These are phyloP conservation scores for Arthroderma sp. DNA, from an alignment of 2,329 filamentous ascomycete genomes.

Conservation along the genomic window DNA sequence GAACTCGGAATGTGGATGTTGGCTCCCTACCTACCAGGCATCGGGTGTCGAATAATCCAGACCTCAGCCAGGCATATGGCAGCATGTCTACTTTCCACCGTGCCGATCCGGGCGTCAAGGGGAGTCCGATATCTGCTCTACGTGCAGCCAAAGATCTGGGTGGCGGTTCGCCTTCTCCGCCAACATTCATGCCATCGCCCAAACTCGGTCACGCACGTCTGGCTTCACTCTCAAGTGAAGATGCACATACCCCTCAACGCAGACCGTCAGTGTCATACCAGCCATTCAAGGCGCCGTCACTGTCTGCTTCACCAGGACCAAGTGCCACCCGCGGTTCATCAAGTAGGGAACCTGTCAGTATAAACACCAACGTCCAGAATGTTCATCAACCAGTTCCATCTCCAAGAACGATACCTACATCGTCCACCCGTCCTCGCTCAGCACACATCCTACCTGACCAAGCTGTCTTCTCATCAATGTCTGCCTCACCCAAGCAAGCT, in stretches of 20 bases:
- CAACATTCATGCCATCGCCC: conserved; percentile 37
- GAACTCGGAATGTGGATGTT: conserved; percentile 39
- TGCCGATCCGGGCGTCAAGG: conserved; percentile 61
- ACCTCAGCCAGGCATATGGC: conserved; percentile 70
- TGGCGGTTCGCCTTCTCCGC: conserved; percentile 38
- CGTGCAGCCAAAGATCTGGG: conserved; percentile 51
- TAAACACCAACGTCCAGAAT: background rate
- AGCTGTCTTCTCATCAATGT: conserved; percentile 51
- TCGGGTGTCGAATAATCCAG: conserved; percentile 39
- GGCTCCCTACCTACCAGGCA: conserved; percentile 63
- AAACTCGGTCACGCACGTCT: conserved; percentile 38
- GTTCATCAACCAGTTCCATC: conserved; percentile 28
- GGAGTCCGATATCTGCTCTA: conserved; percentile 75
- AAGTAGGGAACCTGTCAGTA: background rate
- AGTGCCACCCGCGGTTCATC: conserved; percentile 34
- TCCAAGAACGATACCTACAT: conserved; percentile 12
- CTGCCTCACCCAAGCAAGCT: conserved; percentile 66
- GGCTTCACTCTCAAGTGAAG: conserved; percentile 41
- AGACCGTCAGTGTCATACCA: conserved; percentile 82
- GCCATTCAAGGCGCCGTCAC: conserved; percentile 88
- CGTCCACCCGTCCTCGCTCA: conserved; percentile 16
- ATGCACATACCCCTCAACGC: conserved; percentile 41
- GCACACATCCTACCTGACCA: conserved; percentile 49
- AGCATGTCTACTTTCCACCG: conserved; percentile 79
- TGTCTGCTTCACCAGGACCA: conserved; percentile 65